These are phyloP conservation scores for Eucalyptus tenuipes DNA, from an alignment of 345 rosid species.

Conservation along the genomic window DNA sequence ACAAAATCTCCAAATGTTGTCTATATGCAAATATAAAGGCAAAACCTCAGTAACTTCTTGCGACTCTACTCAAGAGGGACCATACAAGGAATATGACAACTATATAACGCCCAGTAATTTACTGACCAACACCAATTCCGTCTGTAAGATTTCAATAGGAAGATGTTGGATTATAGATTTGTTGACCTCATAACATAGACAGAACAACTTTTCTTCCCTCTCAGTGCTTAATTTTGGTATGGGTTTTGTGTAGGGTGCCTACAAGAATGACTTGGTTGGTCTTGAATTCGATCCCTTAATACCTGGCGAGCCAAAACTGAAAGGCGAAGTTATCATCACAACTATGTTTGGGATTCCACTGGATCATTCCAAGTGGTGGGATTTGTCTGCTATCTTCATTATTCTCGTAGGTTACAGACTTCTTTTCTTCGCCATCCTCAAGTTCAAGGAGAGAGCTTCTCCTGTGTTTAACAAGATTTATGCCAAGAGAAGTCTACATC, in stretches of 20 bases:
- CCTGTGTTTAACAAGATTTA: conserved; percentile 34
- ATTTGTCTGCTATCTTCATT: conserved; percentile 13
- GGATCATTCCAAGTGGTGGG: conserved; percentile 25
- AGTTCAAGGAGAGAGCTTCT: conserved; percentile 5
- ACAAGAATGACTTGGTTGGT: conserved; percentile 34
- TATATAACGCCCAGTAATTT: neutral
- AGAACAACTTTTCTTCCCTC: neutral
- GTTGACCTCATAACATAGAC: neutral
- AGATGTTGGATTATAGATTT: neutral
- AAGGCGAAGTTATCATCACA: conserved; percentile 16
- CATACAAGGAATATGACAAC: neutral
- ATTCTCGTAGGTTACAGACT: conserved; percentile 2
- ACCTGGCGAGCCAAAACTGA: conserved; percentile 16
- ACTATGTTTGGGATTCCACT: conserved; percentile 9
- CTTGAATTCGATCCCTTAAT: conserved; percentile 23
- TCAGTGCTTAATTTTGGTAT: neutral
- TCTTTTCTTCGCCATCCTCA: conserved; percentile 7
- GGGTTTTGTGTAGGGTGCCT: conserved; percentile 20
- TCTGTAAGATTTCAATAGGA: neutral
- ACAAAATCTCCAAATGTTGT: neutral
- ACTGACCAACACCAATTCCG: neutral
- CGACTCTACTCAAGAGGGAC: neutral
- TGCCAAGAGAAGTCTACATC: conserved; percentile 38
- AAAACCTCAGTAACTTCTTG: neutral
- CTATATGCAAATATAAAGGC: neutral